A percentile compares a stretch with the other conserved stretches of the same genome.
These are phyloP conservation scores for Chenopodium formosanum DNA, from an alignment of 148 eudicot genomes.

Conservation along the genomic window DNA sequence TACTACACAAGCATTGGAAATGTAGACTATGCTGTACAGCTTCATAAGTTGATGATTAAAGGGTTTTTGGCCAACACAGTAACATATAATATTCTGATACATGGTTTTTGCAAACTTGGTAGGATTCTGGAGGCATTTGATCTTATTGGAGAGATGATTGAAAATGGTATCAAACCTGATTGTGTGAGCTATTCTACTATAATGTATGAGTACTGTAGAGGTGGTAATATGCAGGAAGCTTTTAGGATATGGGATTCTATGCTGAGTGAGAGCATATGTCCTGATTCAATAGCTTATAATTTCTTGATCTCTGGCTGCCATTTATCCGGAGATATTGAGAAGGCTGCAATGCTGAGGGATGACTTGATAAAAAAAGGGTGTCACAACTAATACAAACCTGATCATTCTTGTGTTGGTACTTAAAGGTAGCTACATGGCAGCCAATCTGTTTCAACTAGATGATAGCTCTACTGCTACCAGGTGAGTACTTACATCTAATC, in stretches of 20 bases:
- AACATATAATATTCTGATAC: slow-evolving; percentile 69
- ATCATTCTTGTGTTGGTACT: not conserved
- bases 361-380: slow-evolving; percentile 64
- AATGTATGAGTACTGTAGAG: slow-evolving; percentile 58
- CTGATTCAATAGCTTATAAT: slow-evolving; percentile 74
- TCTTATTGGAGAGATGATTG: slow-evolving; percentile 55
- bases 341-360: slow-evolving; percentile 58
- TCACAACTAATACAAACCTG: slow-evolving; percentile 37
- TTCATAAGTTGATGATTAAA: slow-evolving; percentile 56
- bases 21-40: slow-evolving; percentile 58
- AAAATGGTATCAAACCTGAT: slow-evolving; percentile 57
- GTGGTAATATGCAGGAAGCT: slow-evolving; percentile 55
- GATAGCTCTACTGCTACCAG: not conserved
- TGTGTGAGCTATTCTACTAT: slow-evolving; percentile 82
- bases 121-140: slow-evolving; percentile 58
- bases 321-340: slow-evolving; percentile 59
- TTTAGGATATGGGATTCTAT: slow-evolving; percentile 67
- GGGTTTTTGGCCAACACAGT: slow-evolving; percentile 62
- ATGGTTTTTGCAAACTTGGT: slow-evolving; percentile 75
- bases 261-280: slow-evolving; percentile 56
- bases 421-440: slow-evolving; percentile 7
- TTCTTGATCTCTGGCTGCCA: slow-evolving; percentile 65
- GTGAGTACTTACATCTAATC: slow-evolving; percentile 10
- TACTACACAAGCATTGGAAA: slow-evolving; percentile 54
- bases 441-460: not conserved